phyloP scores from a whole-genome alignment of 768 basidiomycete species.

The Mycena latifolia region DNA sequence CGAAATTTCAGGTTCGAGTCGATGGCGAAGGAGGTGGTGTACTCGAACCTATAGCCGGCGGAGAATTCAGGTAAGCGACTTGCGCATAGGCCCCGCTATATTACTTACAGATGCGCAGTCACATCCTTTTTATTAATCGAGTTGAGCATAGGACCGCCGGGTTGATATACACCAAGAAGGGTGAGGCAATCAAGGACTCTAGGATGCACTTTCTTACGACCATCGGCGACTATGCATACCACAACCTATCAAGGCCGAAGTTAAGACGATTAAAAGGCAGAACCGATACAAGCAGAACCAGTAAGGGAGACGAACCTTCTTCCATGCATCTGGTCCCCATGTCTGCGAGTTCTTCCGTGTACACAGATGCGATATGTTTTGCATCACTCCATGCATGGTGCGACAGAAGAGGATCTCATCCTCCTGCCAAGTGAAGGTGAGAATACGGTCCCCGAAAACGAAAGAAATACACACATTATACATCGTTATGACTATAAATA shows the following conservation, averaged over 20 bases:
- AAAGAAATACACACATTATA: constrained; percentile 80
- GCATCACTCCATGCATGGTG: constrained; percentile 96
- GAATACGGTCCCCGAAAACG: constrained; percentile 3
- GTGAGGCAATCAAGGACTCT: constrained; percentile 91
- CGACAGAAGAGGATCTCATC: constrained; percentile 92
- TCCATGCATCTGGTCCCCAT: constrained; percentile 97
- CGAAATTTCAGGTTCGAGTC: constrained; percentile 52
- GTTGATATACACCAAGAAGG: constrained; percentile 92
- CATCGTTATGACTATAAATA: constrained; percentile 97
- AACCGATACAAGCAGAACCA: background rate
- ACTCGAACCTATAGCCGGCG: constrained; percentile 79
- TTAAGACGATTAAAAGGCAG: background rate
- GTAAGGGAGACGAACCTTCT: constrained; percentile 81
- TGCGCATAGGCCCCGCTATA: background rate
- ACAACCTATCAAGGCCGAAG: constrained; percentile 69
- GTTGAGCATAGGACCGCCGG: constrained; percentile 69
- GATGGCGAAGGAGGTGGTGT: constrained; percentile 84
- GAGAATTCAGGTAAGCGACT: background rate
- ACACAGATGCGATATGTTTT: constrained; percentile 84
- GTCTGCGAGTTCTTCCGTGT: constrained; percentile 91
- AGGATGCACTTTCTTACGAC: constrained; percentile 84
- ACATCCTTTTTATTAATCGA: constrained; percentile 80
- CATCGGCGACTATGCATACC: constrained; percentile 93
- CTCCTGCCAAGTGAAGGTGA: constrained; percentile 61
- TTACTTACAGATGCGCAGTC: constrained; percentile 50